phyloP scores from a whole-genome alignment of 352 stramenopile genomes.

The Phytophthora meadii region DNA sequence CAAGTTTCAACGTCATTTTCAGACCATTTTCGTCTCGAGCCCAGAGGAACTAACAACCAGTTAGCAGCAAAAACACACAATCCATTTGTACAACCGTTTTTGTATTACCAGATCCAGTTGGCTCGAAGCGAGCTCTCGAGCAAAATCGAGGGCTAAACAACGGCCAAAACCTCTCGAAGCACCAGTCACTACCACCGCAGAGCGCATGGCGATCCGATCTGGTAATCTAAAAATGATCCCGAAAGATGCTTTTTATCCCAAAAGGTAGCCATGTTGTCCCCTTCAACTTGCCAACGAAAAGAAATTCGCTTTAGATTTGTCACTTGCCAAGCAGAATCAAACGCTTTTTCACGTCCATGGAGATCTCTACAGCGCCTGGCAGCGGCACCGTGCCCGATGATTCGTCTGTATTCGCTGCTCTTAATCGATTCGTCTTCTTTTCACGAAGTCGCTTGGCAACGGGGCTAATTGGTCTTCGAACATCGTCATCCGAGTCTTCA shows the following conservation, averaged over 20 bases:
- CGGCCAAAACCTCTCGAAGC: constrained; percentile 83
- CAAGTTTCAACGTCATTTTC: constrained; percentile 51
- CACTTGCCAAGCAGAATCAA: constrained; percentile 61
- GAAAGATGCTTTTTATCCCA: constrained; percentile 6
- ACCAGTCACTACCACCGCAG: constrained; percentile 68
- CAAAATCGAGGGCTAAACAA: constrained; percentile 72
- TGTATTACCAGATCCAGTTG: constrained; percentile 57
- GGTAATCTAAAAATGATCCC: constrained; percentile 5
- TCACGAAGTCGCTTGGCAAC: constrained; percentile 60
- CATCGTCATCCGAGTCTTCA: constrained; percentile 26
- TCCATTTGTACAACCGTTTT: neutral
- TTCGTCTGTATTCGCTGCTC: neutral
- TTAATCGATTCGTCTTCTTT: constrained; percentile 27
- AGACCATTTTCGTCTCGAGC: constrained; percentile 55
- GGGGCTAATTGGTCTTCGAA: constrained; percentile 54
- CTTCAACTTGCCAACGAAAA: constrained; percentile 28
- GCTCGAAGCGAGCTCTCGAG: constrained; percentile 32
- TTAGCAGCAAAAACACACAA: constrained; percentile 2
- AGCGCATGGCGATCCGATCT: constrained; percentile 22
- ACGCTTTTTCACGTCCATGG: constrained; percentile 68
- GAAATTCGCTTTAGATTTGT: constrained; percentile 5
- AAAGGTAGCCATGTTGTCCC: constrained; percentile 18
- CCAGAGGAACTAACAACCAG: constrained; percentile 50
- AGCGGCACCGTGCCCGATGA: constrained; percentile 19
- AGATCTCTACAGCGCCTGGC: constrained; percentile 53